Base-by-base conservation (phyloP, 2,329 filamentous ascomycete genomes). In the Venturia nashicola region DNA sequence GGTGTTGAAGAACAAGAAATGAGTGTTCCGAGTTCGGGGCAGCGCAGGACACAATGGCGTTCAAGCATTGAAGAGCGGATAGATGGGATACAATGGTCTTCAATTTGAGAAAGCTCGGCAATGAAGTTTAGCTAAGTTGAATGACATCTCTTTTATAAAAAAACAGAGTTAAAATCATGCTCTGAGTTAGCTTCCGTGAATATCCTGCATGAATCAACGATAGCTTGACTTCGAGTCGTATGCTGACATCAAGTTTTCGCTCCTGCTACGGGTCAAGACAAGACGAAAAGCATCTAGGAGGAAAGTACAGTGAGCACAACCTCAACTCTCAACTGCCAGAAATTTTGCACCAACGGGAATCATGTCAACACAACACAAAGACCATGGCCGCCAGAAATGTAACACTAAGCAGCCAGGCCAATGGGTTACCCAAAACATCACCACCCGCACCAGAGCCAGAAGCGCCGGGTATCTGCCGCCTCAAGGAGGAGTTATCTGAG, bases 1-100 rank as follows among this genome's bases (percentile, higher is more conserved):
- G 66, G 68, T 77, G 60, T 79, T 82, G 62, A 76, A 82, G 72
- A 77, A 83, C 59, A 11, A 36, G 51, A 57, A 57, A 57, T 57
- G 51, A 57, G 27, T 39, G 3, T n/a, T 18, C 5, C 0, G 32
- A 14, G n/a, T 4, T 3, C 16, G 18, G 3, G 27, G 8, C 1
- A 36, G 5, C 16, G 7, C 32, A 57, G 18, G 18, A 7, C n/a
- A 8, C 18, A n/a, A 7, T 14, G 51, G 27, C 14, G 51, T 34
- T 14, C 14, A 36, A 27, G 14, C 12, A 57, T 57, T n/a, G 51
- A 34, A 7, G 11, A 36, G 27, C 51, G 20, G 46, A 51, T 27
- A n/a, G 9, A 36, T 34, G 16, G 12, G 14, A 18, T n/a, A 57
- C 18, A 5, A 18, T 16, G 48, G 27, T 57, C 5, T 57, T 57